Base-by-base conservation (phyloP, 768 basidiomycete species). In the Cytidiella melzeri region DNA sequence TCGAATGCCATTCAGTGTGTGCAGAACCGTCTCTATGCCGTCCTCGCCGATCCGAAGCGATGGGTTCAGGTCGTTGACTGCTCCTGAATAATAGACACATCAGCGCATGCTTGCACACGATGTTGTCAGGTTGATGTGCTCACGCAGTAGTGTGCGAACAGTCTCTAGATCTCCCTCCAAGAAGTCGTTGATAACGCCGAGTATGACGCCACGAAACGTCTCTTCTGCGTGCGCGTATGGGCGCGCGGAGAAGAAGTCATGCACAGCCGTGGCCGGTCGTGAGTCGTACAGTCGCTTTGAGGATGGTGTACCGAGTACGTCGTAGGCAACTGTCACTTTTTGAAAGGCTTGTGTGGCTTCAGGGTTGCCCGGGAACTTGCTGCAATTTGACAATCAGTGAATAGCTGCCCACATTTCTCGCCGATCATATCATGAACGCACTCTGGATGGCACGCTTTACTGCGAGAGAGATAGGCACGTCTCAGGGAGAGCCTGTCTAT, bases 161-260 rank as follows among this genome's bases (percentile, higher is more conserved):
- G 90, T 80, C 62, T 92, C 87, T n/a, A 92, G 69, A 65, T 92
- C 90, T 5, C 90, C 91, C 47, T 91, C 86, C 40, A 92, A 65
- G 55, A 91, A 87, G 59, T 93, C 91, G 52, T 79, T 82, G 61
- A 92, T 79, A 10, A 90, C 81, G 23, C 81, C 78, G 26, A 87
- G 62, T 27, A 92, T 69, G 15, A 91, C 88, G 46, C 79, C 75
- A 43, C 81, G 73, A 48, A 93, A 79, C 1, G 91, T 92, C 57
- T 92, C 86, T 51, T 93, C 87, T 1, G 86, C 84, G 49, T 81
- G 71, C 28, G 72, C 70, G 26, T 71, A 66, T 19, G 81, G 71
- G 30, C 71, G 70, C 5, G 81, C 62, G 23, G 75, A 66, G 57
- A 82, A 81, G 40, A 80, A 73, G 58, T 84, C 76, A 58, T 75